Base-by-base conservation (phyloP, 1,284 basidiomycete species). In the Boletus sp. region DNA sequence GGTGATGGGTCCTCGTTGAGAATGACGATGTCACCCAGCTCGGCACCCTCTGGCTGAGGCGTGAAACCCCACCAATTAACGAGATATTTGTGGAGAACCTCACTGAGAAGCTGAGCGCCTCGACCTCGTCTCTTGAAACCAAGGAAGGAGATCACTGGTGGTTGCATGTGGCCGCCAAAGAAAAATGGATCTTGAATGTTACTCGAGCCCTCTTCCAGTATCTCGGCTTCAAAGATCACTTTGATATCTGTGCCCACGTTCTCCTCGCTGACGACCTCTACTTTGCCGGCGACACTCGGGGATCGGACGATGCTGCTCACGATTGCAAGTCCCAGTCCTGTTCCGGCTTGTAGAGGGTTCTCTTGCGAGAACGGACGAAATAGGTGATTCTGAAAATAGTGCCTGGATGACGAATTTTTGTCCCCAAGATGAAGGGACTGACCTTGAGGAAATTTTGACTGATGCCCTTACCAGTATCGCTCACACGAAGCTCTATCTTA, bases 281-380 rank as follows among this genome's bases (percentile, higher is more conserved):
- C 83, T 61, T 92, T 92, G 49, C 94, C 94, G 41, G 85, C 81
- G 49, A 96, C 82, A 49, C 85, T 88, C 32, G 91, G 85, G 12
- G 91, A 92, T 20, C 83, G 83, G 26, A 95, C 82, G 49, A 94
- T 94, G 58, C 88, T 93, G 73, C 91, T 93, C 64, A 97, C 94
- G 57, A 98, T 98, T 19, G 94, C 94, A 19, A 97, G 81, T n/a
- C 94, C 94, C 3, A 98, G 78, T 14, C 94, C 94, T 1, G 94
- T 98, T 1, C 94, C 94, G 2, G 92, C 87, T 60, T 95, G 92
- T 8, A 92, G 66, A 2, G 91, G 88, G 58, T 93, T 92, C 66
- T 91, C 88, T 72, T 97, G 94, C 1, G 94, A 93, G 70, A 98
- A 98, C 0, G 94, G 94, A 60, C 96, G 94, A 72, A 97, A 98